These are phyloP conservation scores for Barbatosphaeria neglecta DNA, from an alignment of 495 filamentous ascomycete species.

Conservation along the genomic window DNA sequence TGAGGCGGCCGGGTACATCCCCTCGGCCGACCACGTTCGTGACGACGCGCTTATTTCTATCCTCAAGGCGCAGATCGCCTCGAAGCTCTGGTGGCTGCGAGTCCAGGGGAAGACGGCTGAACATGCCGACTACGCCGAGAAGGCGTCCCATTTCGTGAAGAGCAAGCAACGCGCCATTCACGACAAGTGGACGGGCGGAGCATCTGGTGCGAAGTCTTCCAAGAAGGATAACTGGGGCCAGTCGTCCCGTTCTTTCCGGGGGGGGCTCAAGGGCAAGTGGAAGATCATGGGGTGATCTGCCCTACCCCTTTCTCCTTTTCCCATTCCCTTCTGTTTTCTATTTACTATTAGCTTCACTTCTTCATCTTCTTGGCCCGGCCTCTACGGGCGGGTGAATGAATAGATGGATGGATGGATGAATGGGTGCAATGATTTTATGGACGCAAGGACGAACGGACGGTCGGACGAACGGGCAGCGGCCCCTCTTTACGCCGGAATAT, in stretches of 20 bases:
- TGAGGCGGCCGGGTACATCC: conserved; percentile 9
- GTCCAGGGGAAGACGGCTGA: conserved; percentile 28
- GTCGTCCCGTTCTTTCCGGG: neutral
- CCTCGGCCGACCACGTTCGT: conserved; percentile 13
- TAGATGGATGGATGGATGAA: too few relatives aligned
- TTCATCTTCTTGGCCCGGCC: too few relatives aligned
- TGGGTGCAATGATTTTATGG: too few relatives aligned
- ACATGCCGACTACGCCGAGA: conserved; percentile 25
- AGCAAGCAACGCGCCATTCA: conserved; percentile 5
- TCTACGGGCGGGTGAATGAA: too few relatives aligned
- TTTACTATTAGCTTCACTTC: too few relatives aligned
- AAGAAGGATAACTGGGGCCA: neutral
- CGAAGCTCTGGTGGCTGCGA: conserved; percentile 37
- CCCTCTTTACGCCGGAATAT: too few relatives aligned
- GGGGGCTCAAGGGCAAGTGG: neutral
- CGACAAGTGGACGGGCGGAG: neutral
- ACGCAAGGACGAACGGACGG: too few relatives aligned
- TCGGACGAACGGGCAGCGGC: too few relatives aligned
- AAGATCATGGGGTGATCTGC: neutral
- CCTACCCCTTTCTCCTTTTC: neutral
- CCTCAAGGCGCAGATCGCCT: conserved; percentile 29
- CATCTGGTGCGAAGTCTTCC: neutral
- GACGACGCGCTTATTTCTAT: conserved; percentile 19
- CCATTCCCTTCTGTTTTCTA: too few relatives aligned
- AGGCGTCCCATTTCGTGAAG: conserved; percentile 23